Conservation (phyloP, 1,139 yeast genomes). For the Lodderomyces orthopsilosis region DNA sequence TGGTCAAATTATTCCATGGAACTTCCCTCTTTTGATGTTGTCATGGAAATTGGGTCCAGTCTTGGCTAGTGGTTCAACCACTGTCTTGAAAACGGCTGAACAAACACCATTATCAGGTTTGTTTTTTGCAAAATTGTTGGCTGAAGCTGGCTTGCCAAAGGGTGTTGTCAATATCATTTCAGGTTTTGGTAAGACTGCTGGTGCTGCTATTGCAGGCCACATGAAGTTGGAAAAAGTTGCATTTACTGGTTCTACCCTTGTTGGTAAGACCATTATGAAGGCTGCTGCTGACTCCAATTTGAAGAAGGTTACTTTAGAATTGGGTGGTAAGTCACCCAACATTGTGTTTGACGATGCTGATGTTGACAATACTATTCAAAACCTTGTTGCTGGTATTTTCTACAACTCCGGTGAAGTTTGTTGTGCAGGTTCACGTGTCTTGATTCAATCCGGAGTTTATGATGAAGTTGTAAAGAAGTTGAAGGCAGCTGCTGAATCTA, state of each 20-base stretch:
- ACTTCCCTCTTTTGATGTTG: constrained; percentile 82
- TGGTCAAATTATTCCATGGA: constrained; percentile 86
- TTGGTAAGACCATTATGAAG: constrained; percentile 74
- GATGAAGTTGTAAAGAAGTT: constrained; percentile 62
- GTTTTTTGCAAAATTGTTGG: constrained; percentile 55
- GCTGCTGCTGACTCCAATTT: constrained; percentile 66
- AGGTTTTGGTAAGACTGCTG: constrained; percentile 78
- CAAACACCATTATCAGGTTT: constrained; percentile 81
- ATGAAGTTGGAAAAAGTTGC: constrained; percentile 73
- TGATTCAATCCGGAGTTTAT: constrained; percentile 73
- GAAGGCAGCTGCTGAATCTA: constrained; percentile 54
- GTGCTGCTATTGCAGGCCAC: constrained; percentile 69
- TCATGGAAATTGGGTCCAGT: constrained; percentile 88
- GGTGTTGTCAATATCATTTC: constrained; percentile 77
- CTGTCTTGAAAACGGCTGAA: constrained; percentile 79
- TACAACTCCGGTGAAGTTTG: constrained; percentile 88
- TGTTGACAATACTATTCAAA: constrained; percentile 57
- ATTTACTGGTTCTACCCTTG: constrained; percentile 82
- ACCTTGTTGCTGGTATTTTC: constrained; percentile 53
- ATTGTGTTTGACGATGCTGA: constrained; percentile 75
- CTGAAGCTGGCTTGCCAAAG: constrained; percentile 74
- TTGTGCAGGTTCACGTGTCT: constrained; percentile 82
- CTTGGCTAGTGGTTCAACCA: constrained; percentile 75
- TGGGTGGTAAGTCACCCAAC: constrained; percentile 86
- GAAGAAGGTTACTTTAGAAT: constrained; percentile 79